phyloP scores from a whole-genome alignment of 805 yeast genomes.

The Debaryomyces castellii region DNA sequence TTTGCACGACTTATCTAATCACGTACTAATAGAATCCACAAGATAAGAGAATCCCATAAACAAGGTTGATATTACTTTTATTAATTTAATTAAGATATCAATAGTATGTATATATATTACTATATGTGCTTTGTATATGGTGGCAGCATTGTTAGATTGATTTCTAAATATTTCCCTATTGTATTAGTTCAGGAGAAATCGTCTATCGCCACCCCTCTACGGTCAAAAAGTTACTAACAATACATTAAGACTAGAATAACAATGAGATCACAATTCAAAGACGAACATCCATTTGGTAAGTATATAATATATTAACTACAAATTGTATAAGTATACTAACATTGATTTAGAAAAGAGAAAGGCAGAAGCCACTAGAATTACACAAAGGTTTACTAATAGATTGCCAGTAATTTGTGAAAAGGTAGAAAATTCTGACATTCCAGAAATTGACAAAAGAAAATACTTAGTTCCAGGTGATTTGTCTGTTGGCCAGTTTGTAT shows the following conservation, averaged over 20 bases:
- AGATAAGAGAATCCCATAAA: conserved; percentile 1
- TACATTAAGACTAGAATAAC: neutral
- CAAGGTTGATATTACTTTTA: neutral
- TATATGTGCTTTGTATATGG: neutral
- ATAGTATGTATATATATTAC: neutral
- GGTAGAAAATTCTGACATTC: conserved; percentile 94
- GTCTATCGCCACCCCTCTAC: neutral
- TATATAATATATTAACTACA: conserved; percentile 20
- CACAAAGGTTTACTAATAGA: conserved; percentile 84
- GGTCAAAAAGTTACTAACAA: neutral
- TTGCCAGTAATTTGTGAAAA: conserved; percentile 97
- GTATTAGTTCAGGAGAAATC: neutral
- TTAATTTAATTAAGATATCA: neutral
- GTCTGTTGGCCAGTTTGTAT: conserved; percentile 97
- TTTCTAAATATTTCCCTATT: neutral
- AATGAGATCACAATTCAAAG: conserved; percentile 92
- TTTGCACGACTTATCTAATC: conserved; percentile 2
- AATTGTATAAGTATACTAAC: no score
- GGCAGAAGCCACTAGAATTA: conserved; percentile 90
- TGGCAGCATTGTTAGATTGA: neutral
- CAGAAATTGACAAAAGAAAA: conserved; percentile 95
- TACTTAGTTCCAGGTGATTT: conserved; percentile 94
- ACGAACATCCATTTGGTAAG: conserved; percentile 92
- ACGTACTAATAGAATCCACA: neutral
- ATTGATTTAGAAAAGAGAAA: conserved; percentile 70